Conservation (phyloP, 495 filamentous ascomycete genomes). For the Hyaloscypha variabilis region DNA sequence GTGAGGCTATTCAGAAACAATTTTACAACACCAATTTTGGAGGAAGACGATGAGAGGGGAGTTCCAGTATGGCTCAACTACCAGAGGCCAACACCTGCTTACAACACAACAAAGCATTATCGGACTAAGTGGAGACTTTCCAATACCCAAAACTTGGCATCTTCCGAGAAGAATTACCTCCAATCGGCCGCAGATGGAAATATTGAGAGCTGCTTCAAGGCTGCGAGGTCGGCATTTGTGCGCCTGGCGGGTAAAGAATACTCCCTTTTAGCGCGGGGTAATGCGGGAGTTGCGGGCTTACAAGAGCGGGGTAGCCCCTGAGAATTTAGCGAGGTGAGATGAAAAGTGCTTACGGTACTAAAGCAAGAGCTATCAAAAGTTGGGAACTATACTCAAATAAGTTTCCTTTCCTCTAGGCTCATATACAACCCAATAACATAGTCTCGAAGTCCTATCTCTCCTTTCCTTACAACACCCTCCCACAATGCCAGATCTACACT, state of each 20-base stretch:
- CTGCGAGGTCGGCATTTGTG: not conserved
- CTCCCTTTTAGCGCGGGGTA: not conserved
- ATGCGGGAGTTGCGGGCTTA: not conserved
- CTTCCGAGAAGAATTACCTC: not conserved
- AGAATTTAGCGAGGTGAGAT: not conserved
- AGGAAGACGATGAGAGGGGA: too few relatives aligned
- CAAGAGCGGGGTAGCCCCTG: not conserved
- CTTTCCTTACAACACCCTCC: not conserved
- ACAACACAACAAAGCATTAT: not conserved
- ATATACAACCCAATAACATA: too few relatives aligned
- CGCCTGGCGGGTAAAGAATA: not conserved
- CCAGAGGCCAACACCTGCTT: not conserved
- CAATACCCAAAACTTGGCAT: not conserved
- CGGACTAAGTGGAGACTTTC: not conserved
- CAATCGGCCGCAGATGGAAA: not conserved
- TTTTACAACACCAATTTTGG: too few relatives aligned
- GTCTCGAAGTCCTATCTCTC: too few relatives aligned
- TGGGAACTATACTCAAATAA: too few relatives aligned
- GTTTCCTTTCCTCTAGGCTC: too few relatives aligned
- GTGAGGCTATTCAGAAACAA: not conserved
- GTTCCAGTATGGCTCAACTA: too few relatives aligned
- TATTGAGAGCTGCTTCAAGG: not conserved
- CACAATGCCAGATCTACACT: slow-evolving; percentile 15
- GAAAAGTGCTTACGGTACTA: not conserved
- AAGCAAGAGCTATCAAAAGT: too few relatives aligned